Conservation (phyloP, 2,329 filamentous ascomycete species). For the Nothomitra cinnamomea region DNA sequence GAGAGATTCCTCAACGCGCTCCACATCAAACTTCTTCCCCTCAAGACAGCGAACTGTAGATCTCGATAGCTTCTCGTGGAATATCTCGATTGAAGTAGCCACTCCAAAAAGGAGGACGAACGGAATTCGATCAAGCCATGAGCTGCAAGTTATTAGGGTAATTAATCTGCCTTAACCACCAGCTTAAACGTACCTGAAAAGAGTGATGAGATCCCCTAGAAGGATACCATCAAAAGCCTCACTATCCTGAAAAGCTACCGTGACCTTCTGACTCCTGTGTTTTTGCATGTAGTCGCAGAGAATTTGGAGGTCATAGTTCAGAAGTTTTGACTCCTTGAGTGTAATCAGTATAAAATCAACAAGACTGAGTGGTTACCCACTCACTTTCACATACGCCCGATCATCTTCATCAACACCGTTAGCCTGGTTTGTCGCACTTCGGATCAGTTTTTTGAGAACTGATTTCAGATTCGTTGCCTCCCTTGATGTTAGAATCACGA, state of each 20-base stretch:
- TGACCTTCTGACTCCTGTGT: constrained; percentile 39
- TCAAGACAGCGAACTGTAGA: constrained; percentile 48
- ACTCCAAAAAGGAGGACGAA: constrained; percentile 66
- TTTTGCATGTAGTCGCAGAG: constrained; percentile 42
- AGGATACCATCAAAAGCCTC: constrained; percentile 62
- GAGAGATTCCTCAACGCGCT: constrained; percentile 52
- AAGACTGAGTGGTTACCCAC: neutral
- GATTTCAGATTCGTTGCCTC: constrained; percentile 61
- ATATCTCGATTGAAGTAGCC: constrained; percentile 64
- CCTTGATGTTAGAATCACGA: constrained; percentile 50
- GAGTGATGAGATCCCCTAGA: constrained; percentile 51
- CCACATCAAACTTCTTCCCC: constrained; percentile 61
- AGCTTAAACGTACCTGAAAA: constrained; percentile 42
- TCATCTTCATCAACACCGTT: constrained; percentile 33
- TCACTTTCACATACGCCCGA: constrained; percentile 21
- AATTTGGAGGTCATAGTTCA: constrained; percentile 66
- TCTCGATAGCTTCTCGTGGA: constrained; percentile 57
- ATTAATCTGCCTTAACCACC: neutral
- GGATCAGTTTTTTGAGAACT: constrained; percentile 55
- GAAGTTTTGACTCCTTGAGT: constrained; percentile 33
- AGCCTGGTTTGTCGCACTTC: constrained; percentile 37
- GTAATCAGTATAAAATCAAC: neutral
- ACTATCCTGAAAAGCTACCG: constrained; percentile 63
- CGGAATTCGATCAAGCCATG: constrained; percentile 59
- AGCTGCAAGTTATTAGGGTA: constrained; percentile 22